A percentile compares a stretch with the other conserved stretches of the same genome.
Conservation (phyloP, 1,284 basidiomycete genomes). For the Mrakiaceae sp. region DNA sequence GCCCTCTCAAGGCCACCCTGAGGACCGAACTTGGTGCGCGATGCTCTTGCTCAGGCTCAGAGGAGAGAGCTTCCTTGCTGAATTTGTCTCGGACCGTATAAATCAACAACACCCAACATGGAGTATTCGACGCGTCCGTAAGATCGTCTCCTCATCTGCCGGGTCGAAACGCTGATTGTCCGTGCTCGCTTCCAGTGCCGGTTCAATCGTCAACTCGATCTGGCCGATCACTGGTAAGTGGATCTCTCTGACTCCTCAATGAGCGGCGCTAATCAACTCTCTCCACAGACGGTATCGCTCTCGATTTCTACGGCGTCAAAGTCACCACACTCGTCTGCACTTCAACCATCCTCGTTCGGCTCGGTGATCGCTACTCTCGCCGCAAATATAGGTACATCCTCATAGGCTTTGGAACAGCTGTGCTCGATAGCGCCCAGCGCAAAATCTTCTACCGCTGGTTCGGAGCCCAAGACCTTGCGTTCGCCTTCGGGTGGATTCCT, state of each 20-base stretch:
- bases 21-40: background rate
- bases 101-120: background rate
- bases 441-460: conserved; percentile 11
- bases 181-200: background rate
- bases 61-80: background rate
- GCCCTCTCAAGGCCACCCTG: conserved; percentile 2
- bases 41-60: too few species aligned
- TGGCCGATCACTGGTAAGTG: conserved; percentile 3
- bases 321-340: background rate
- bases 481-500: background rate
- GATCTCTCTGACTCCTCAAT: background rate
- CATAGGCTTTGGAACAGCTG: conserved; percentile 1
- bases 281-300: background rate
- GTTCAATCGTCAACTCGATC: background rate
- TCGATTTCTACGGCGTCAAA: background rate
- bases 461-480: background rate
- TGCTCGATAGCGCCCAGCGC: background rate
- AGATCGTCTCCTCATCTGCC: too few species aligned
- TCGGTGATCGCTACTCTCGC: conserved; percentile 1
- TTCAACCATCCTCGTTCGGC: background rate
- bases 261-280: background rate
- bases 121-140: background rate
- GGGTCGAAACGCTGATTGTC: too few species aligned
- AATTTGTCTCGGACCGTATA: too few species aligned
- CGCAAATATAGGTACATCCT: background rate